phyloP scores from a whole-genome alignment of 2,329 filamentous ascomycete species.

The Knufia petricola region DNA sequence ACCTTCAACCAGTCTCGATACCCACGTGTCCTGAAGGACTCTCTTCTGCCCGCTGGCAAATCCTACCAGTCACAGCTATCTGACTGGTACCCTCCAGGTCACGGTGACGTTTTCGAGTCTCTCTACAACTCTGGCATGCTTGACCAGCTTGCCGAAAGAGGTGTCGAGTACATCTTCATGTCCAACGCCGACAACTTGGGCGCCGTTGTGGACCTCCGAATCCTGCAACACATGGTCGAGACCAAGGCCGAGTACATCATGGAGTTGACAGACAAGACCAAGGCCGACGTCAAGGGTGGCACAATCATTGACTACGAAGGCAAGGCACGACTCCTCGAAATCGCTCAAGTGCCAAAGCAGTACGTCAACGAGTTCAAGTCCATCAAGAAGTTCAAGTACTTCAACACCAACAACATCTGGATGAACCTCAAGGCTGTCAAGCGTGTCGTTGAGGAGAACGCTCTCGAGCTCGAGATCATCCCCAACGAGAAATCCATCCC shows the following conservation, averaged over 20 bases:
- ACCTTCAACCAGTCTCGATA: constrained; percentile 99
- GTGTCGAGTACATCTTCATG: constrained; percentile 95
- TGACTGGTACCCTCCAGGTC: constrained; percentile 97
- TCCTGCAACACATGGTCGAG: constrained; percentile 99
- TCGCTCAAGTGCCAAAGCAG: constrained; percentile 98
- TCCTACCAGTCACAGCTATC: constrained; percentile 74
- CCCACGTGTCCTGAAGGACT: constrained; percentile 97
- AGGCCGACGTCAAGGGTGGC: constrained; percentile 99
- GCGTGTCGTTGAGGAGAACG: constrained; percentile 96
- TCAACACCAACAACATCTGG: constrained; percentile 99
- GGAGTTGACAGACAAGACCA: constrained; percentile 99
- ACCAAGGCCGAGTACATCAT: constrained; percentile 97
- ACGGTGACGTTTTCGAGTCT: constrained; percentile 99
- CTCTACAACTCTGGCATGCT: constrained; percentile 98
- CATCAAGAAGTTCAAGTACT: constrained; percentile 99
- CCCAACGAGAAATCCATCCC: constrained; percentile 98
- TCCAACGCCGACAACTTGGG: constrained; percentile 99
- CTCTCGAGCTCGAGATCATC: constrained; percentile 99
- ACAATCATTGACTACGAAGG: constrained; percentile 99
- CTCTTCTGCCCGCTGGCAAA: constrained; percentile 90
- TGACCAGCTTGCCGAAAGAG: constrained; percentile 88
- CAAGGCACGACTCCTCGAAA: constrained; percentile 91
- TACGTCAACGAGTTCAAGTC: constrained; percentile 99
- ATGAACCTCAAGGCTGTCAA: constrained; percentile 96
- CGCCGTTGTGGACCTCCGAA: constrained; percentile 93